A percentile compares a stretch with the other conserved stretches of the same genome.
phyloP scores from a whole-genome alignment of 2,329 filamentous ascomycete species.

The Apiospora hydei region DNA sequence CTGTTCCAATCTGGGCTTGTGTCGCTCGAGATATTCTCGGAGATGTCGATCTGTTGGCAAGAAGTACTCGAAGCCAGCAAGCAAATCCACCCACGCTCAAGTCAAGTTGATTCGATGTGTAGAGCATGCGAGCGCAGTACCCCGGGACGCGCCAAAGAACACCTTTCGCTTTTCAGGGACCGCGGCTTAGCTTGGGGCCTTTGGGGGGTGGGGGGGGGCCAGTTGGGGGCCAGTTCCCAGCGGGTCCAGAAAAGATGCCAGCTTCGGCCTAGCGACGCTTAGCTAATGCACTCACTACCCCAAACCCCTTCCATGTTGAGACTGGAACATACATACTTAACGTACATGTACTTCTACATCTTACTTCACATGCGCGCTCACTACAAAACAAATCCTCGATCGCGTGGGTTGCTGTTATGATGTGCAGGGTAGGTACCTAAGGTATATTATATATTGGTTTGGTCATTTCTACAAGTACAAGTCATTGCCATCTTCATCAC shows the following conservation, averaged over 20 bases:
- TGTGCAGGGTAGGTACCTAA: not conserved
- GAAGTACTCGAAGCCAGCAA: slow-evolving; percentile 1
- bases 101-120: not conserved
- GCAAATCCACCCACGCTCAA: slow-evolving; percentile 12
- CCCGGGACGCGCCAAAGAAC: slow-evolving; percentile 22
- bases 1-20: not conserved
- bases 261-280: not conserved
- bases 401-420: not conserved
- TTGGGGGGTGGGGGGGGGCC: too few relatives aligned
- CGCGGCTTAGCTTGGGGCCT: slow-evolving; percentile 1
- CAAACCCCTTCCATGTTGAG: not conserved
- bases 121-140: not conserved
- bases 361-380: too few relatives aligned
- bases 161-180: slow-evolving; percentile 26
- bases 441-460: not conserved
- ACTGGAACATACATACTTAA: too few relatives aligned
- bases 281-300: not conserved
- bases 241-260: not conserved
- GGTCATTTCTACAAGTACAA: not conserved
- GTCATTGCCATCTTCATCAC: not conserved
- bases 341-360: too few relatives aligned
- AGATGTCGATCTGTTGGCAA: slow-evolving; percentile 1
- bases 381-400: not conserved
- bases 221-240: not conserved
- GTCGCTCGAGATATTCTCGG: not conserved